Percentiles rank a stretch among this genome's conserved stretches.
Evolutionary conservation across 768 basidiomycete genomes (phyloP).

Genomic region (Auricularia sp.): DNA sequence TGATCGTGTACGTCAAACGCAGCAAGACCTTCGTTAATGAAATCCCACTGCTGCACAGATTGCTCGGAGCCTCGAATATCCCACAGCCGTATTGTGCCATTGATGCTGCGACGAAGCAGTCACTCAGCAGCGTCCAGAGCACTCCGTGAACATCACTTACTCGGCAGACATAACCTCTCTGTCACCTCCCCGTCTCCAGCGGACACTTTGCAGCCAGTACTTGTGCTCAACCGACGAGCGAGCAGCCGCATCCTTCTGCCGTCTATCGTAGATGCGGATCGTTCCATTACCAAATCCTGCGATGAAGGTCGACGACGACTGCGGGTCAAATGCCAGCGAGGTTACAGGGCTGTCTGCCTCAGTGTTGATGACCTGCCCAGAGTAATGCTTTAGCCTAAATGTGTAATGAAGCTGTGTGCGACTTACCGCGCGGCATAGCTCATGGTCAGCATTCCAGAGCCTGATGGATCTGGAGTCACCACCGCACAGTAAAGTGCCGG

Average conservation of each 20-base stretch:
- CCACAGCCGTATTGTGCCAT: conserved; percentile 87
- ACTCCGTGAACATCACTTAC: conserved; percentile 27
- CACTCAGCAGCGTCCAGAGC: no score
- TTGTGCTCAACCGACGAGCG: conserved; percentile 66
- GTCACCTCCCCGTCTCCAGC: conserved; percentile 62
- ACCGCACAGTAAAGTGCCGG: conserved; percentile 77
- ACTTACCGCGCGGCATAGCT: conserved; percentile 63
- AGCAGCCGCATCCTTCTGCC: conserved; percentile 79
- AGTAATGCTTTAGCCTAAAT: conserved; percentile 2
- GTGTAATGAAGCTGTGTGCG: neutral
- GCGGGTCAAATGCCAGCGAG: conserved; percentile 66
- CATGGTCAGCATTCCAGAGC: conserved; percentile 92
- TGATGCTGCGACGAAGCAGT: conserved; percentile 41
- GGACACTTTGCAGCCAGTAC: conserved; percentile 86
- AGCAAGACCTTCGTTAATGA: conserved; percentile 63
- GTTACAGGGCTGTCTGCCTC: conserved; percentile 87
- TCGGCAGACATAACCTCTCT: conserved; percentile 78
- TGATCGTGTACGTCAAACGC: conserved; percentile 81
- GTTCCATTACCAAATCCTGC: conserved; percentile 90
- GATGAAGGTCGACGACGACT: conserved; percentile 68
- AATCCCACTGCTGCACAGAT: conserved; percentile 52
- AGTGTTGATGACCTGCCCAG: conserved; percentile 71
- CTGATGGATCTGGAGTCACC: conserved; percentile 85
- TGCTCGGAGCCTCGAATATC: conserved; percentile 63
- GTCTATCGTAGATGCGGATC: conserved; percentile 83